Evolutionary conservation across 2,329 filamentous ascomycete species (phyloP).

Genomic region (Aspergillus clavatus): DNA sequence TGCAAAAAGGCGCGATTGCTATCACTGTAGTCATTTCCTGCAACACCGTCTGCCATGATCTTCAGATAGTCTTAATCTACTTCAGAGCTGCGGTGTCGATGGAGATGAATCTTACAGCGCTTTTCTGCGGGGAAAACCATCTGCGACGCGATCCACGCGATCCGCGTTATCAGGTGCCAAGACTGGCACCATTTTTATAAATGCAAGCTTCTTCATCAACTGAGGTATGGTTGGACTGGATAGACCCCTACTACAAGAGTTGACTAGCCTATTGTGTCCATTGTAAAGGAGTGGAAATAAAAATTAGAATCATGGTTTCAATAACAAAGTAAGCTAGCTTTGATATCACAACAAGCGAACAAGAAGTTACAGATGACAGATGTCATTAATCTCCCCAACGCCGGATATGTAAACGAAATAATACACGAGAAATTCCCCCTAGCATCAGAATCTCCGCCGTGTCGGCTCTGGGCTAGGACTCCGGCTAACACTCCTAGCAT

Average conservation of each 20-base stretch:
- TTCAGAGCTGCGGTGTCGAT: background rate
- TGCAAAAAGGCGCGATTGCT: slow-evolving; percentile 86
- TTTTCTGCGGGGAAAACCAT: slow-evolving; percentile 1
- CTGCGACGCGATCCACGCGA: slow-evolving; percentile 12
- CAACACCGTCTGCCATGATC: slow-evolving; percentile 13
- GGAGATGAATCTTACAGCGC: background rate
- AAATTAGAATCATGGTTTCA: slow-evolving; percentile 6
- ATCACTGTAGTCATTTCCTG: slow-evolving; percentile 49
- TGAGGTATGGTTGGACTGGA: too few species aligned
- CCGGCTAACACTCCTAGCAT: slow-evolving; percentile 73
- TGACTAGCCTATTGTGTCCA: too few species aligned
- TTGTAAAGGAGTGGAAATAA: background rate
- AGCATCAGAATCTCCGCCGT: slow-evolving; percentile 61
- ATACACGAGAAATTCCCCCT: slow-evolving; percentile 3
- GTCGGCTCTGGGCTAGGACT: slow-evolving; percentile 84
- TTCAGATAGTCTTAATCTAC: background rate
- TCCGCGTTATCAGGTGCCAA: slow-evolving; percentile 10
- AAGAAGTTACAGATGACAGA: slow-evolving; percentile 13
- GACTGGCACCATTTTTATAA: background rate
- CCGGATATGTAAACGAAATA: slow-evolving; percentile 15
- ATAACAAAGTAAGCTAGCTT: slow-evolving; percentile 14
- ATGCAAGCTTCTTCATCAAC: too few species aligned
- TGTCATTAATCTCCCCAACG: slow-evolving; percentile 18
- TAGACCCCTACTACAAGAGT: too few species aligned
- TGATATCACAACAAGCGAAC: slow-evolving; percentile 28